Percentiles rank a stretch among this genome's conserved stretches.
These are phyloP conservation scores for Alternaria ethzedia DNA, from an alignment of 2,329 filamentous ascomycete genomes.

Conservation along the genomic window DNA sequence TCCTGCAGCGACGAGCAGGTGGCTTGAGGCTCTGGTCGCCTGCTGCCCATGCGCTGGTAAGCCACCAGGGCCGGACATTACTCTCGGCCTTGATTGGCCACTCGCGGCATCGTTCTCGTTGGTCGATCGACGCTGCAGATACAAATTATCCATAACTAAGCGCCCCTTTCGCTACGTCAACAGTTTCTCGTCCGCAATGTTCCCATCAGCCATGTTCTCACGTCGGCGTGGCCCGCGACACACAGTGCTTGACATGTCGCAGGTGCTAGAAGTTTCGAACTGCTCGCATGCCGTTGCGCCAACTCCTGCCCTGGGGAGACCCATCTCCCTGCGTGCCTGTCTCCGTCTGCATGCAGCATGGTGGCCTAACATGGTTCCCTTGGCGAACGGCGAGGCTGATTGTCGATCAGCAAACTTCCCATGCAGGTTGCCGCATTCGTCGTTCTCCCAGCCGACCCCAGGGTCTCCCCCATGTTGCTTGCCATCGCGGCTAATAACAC, in stretches of 20 bases:
- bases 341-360: slow-evolving; percentile 6
- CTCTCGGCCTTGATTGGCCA: slow-evolving; percentile 19
- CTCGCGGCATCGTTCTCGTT: slow-evolving; percentile 10
- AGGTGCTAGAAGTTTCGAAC: slow-evolving; percentile 18
- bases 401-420: slow-evolving; percentile 11
- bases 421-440: slow-evolving; percentile 18
- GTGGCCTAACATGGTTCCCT: slow-evolving; percentile 14
- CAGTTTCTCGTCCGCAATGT: slow-evolving; percentile 6
- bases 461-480: neutral
- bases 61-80: slow-evolving; percentile 24
- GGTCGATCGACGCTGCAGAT: slow-evolving; percentile 18
- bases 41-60: slow-evolving; percentile 32
- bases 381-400: slow-evolving; percentile 10
- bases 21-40: slow-evolving; percentile 27
- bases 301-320: neutral
- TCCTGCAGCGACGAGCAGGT: slow-evolving; percentile 13
- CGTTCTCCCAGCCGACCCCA: slow-evolving; percentile 3
- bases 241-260: neutral
- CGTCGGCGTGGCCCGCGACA: neutral
- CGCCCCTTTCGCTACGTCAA: slow-evolving; percentile 23
- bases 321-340: neutral
- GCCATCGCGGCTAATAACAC: slow-evolving; percentile 1
- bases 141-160: slow-evolving; percentile 7
- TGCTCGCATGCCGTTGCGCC: slow-evolving; percentile 6
- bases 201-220: neutral